Evolutionary conservation across 257 asterid genomes (phyloP).

Genomic region (Nyctanthes arbortristis): DNA sequence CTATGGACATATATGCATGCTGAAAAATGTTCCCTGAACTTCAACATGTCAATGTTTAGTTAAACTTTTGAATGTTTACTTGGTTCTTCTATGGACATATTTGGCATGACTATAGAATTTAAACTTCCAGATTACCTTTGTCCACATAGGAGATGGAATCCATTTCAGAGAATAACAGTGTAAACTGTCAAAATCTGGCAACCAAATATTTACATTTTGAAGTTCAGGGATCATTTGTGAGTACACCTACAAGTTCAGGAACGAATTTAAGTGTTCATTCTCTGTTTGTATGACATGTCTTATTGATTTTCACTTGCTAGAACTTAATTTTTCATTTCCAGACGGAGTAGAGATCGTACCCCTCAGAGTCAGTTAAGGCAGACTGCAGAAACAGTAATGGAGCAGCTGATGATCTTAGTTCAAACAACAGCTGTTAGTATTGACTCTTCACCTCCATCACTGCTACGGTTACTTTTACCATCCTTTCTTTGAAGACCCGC

Average conservation of each 20-base stretch:
- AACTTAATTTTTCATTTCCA: constrained; percentile 25
- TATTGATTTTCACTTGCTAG: constrained; percentile 11
- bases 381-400: constrained; percentile 64
- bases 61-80: neutral
- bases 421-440: constrained; percentile 78
- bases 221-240: neutral
- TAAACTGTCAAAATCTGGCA: neutral
- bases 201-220: neutral
- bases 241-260: neutral
- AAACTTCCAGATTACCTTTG: neutral
- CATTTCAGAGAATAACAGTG: neutral
- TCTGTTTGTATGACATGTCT: constrained; percentile 8
- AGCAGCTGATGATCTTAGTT: constrained; percentile 61
- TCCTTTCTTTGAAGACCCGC: neutral
- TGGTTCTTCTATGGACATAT: neutral
- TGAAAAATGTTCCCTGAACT: neutral
- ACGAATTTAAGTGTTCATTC: neutral
- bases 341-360: constrained; percentile 65
- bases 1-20: neutral
- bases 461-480: neutral
- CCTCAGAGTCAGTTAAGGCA: constrained; percentile 58
- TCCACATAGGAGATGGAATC: too few species aligned
- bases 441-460: constrained; percentile 15
- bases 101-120: neutral
- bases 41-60: neutral